A percentile compares a stretch with the other conserved stretches of the same genome.
Evolutionary conservation across 345 rosid species (phyloP).

Genomic region (Aquilaria malaccensis): DNA sequence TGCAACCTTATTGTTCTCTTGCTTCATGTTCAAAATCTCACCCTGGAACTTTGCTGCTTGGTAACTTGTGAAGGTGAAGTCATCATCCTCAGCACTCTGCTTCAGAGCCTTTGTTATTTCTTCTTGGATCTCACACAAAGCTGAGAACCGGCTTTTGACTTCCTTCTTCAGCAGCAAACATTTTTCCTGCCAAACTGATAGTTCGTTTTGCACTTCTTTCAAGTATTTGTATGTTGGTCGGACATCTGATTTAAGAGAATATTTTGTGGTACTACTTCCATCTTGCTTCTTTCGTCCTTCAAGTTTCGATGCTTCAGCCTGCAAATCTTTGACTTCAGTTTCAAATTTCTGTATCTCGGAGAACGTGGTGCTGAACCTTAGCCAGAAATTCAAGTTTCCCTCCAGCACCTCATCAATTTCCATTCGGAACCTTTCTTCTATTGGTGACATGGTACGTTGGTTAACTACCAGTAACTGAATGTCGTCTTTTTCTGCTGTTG

Average conservation of each 20-base stretch:
- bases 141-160: conserved; percentile 50
- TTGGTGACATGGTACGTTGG: conserved; percentile 23
- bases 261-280: conserved; percentile 37
- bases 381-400: conserved; percentile 68
- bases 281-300: conserved; percentile 46
- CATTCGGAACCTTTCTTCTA: conserved; percentile 44
- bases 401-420: conserved; percentile 56
- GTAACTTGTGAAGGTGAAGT: conserved; percentile 75
- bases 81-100: conserved; percentile 70
- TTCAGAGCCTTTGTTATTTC: conserved; percentile 52
- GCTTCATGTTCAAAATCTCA: conserved; percentile 89
- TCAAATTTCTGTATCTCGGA: conserved; percentile 76
- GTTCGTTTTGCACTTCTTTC: conserved; percentile 45
- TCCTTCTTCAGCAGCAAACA: conserved; percentile 48
- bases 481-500: conserved; percentile 19
- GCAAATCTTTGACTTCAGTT: conserved; percentile 56
- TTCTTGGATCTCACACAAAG: conserved; percentile 50
- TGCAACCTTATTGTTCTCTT: conserved; percentile 88
- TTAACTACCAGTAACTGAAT: conserved; percentile 22
- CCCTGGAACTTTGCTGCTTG: conserved; percentile 95
- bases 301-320: conserved; percentile 43
- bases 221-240: conserved; percentile 70
- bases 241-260: conserved; percentile 44
- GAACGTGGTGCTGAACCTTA: conserved; percentile 62
- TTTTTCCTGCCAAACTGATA: conserved; percentile 63